Conservation (phyloP, 331 rosid species). For the Malus hybrid region DNA sequence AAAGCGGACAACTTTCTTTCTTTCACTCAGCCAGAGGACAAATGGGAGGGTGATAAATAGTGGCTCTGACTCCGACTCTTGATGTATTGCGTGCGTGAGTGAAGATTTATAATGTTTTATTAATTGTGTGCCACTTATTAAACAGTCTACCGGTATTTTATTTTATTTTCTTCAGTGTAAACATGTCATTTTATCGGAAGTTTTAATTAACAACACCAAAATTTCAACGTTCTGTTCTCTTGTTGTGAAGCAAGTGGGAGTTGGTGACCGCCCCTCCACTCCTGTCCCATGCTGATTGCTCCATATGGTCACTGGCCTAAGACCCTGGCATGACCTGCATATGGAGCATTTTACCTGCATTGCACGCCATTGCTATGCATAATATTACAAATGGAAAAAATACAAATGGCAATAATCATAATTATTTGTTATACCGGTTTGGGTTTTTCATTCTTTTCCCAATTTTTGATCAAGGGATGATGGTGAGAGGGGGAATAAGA, state of each 20-base stretch:
- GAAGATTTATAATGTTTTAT: background rate
- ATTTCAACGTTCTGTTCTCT: slow-evolving; percentile 61
- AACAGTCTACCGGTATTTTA: too few species aligned
- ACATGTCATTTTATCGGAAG: too few species aligned
- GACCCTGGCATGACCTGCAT: slow-evolving; percentile 3
- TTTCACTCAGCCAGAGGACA: slow-evolving; percentile 24
- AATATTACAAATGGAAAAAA: background rate
- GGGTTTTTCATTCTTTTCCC: too few species aligned
- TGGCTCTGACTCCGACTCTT: slow-evolving; percentile 7
- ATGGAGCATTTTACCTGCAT: background rate
- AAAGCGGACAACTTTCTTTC: slow-evolving; percentile 32
- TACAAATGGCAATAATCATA: background rate
- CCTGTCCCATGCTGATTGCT: slow-evolving; percentile 39
- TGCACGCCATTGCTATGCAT: background rate
- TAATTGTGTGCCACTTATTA: too few species aligned
- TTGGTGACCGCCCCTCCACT: slow-evolving; percentile 65
- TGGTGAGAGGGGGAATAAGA: too few species aligned
- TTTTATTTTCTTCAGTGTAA: too few species aligned
- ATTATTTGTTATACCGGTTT: too few species aligned
- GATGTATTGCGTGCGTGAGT: background rate
- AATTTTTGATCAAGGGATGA: too few species aligned
- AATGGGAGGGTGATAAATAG: slow-evolving; percentile 31
- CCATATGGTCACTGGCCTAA: background rate
- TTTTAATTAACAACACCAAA: slow-evolving; percentile 2
- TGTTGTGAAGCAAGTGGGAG: slow-evolving; percentile 78